Evolutionary conservation across 164 flowering plant genomes (phyloP).

Genomic region (Malania oleifera): DNA sequence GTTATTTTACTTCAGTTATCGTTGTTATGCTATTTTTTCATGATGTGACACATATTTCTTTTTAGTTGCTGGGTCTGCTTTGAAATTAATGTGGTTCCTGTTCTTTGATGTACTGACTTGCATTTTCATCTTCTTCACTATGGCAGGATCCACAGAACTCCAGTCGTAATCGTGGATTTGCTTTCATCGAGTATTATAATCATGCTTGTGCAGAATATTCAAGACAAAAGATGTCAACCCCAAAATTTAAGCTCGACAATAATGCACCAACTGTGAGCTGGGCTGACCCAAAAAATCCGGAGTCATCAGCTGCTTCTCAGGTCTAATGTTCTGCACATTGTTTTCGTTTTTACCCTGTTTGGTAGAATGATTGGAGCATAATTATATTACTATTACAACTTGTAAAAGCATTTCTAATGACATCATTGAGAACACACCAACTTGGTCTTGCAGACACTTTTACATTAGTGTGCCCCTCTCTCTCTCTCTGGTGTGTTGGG

Average conservation of each 20-base stretch:
- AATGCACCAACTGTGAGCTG: conserved; percentile 88
- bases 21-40: neutral
- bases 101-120: neutral
- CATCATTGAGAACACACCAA: too few relatives aligned
- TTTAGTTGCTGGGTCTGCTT: neutral
- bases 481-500: too few relatives aligned
- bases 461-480: too few relatives aligned
- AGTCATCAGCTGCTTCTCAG: conserved; percentile 71
- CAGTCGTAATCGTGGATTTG: conserved; percentile 87
- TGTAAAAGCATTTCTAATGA: too few relatives aligned
- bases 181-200: conserved; percentile 83
- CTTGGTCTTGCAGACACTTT: too few relatives aligned
- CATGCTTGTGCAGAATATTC: conserved; percentile 95
- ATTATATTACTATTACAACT: too few relatives aligned
- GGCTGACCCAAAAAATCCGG: conserved; percentile 84
- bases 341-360: neutral
- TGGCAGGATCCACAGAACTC: conserved; percentile 79
- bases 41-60: neutral
- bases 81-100: too few relatives aligned
- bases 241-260: conserved; percentile 71
- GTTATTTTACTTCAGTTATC: neutral
- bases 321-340: conserved; percentile 22
- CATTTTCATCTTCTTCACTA: neutral
- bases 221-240: conserved; percentile 68
- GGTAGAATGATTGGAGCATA: too few relatives aligned